Base-by-base conservation (phyloP, 163 green algal species). In the Chloromonas sp. region DNA sequence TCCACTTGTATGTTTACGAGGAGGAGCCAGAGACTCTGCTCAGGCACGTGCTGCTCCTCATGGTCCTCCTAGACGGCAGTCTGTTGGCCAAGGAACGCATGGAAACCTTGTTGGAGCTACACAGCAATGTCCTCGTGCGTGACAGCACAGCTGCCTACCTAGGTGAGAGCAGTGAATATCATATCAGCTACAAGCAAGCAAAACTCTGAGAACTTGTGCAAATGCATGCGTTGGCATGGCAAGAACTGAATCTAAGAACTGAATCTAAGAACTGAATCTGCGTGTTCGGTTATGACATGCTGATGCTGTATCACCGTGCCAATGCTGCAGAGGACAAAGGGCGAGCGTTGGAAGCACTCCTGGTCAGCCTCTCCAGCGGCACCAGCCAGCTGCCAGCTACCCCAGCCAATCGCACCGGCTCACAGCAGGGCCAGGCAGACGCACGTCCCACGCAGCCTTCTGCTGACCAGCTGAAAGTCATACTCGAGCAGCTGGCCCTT, bases 1-100 rank as follows among this genome's bases (percentile, higher is more conserved):
- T 94, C 58, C 83, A 92, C n/a, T 76, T 96, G 60, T 90, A 88
- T 14, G 87, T 96, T 5, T 93, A 91, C 83, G 93, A 96, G 86
- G 88, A 92, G 74, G 86, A 91, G 62, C 89, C 91, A 61, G 91
- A 96, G 86, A 82, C 87, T 13, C 85, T 96, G 5, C 89, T 90
- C 3, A 87, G 92, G 13, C 92, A 95, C 86, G 70, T 96, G 83
- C 87, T 96, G 81, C 89, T 96, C 76, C 70, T 94, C 14, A 83
- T 71, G 1, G 71, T 94, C 3, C 87, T 94, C 59, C 86, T 95
- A 71, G 93, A 96, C 82, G 81, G 70, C 3, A 14, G 8, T 0
- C 58, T 94, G n/a, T 81, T 85, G 11, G 66, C 86, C 1, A 85
- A 83, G 1, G 87, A 91, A 14, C 82, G 91, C 0, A 82, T 84